phyloP scores from a whole-genome alignment of 2,329 filamentous ascomycete genomes.

The Penicillium sp. region DNA sequence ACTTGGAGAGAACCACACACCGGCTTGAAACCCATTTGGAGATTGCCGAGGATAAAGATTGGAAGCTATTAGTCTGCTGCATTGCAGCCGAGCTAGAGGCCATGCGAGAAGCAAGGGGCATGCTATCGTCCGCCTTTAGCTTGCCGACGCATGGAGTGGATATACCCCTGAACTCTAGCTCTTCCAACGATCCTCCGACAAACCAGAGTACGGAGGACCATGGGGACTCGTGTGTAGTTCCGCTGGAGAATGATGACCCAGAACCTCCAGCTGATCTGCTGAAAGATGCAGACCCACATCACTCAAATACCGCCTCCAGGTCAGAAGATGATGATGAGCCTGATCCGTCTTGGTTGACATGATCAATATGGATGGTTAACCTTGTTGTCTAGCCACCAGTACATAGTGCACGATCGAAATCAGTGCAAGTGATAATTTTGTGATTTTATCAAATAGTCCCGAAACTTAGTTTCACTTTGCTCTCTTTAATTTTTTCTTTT shows the following conservation, averaged over 20 bases:
- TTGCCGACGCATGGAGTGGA: slow-evolving; percentile 22
- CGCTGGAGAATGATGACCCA: slow-evolving; percentile 31
- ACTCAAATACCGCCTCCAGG: slow-evolving; percentile 20
- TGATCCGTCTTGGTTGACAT: slow-evolving; percentile 45
- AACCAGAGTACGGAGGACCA: slow-evolving; percentile 1
- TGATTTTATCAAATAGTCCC: too few relatives aligned
- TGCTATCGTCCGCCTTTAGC: slow-evolving; percentile 39
- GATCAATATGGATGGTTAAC: slow-evolving; percentile 17
- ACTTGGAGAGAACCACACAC: slow-evolving; percentile 49
- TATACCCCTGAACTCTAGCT: slow-evolving; percentile 10
- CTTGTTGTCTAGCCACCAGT: background rate
- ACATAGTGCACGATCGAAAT: background rate
- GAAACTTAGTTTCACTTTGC: background rate
- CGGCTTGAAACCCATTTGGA: slow-evolving; percentile 52
- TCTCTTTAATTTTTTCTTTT: too few relatives aligned
- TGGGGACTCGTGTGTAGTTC: slow-evolving; percentile 15
- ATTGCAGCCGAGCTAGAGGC: slow-evolving; percentile 64
- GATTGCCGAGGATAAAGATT: slow-evolving; percentile 53
- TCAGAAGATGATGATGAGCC: slow-evolving; percentile 46
- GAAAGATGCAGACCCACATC: slow-evolving; percentile 27
- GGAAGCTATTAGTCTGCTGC: slow-evolving; percentile 62
- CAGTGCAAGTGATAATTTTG: background rate
- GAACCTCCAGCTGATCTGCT: slow-evolving; percentile 41
- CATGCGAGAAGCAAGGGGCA: slow-evolving; percentile 39
- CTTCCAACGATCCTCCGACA: slow-evolving; percentile 7